These are phyloP conservation scores for Coemansia sp. DNA, from an alignment of 192 early-diverging fungal species.

Conservation along the genomic window DNA sequence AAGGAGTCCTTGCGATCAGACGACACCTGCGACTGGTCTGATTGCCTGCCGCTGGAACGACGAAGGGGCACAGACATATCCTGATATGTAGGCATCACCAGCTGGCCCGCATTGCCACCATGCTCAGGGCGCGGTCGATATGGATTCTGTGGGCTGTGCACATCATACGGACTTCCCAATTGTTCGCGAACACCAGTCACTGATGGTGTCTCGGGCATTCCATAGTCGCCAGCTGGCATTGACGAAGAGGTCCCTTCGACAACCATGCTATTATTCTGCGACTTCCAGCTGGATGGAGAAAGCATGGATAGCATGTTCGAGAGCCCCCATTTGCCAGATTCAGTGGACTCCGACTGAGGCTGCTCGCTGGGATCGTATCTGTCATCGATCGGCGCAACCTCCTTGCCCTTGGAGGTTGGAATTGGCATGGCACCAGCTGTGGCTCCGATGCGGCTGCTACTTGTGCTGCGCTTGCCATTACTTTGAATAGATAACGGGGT, in stretches of 20 bases:
- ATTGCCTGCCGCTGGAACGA: constrained; percentile 20
- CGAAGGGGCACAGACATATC: constrained; percentile 49
- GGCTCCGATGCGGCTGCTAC: not conserved
- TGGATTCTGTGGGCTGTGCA: constrained; percentile 45
- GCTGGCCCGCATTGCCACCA: constrained; percentile 15
- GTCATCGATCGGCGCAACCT: not conserved
- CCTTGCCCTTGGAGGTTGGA: constrained; percentile 17
- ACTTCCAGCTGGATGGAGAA: constrained; percentile 52
- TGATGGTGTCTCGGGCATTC: constrained; percentile 26
- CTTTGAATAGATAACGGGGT: constrained; percentile 7
- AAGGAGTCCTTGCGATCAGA: not conserved
- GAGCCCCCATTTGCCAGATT: constrained; percentile 34
- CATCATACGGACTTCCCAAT: constrained; percentile 39
- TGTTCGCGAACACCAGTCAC: not conserved
- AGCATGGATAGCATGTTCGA: constrained; percentile 46
- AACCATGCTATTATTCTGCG: constrained; percentile 7
- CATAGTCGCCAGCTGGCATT: not conserved
- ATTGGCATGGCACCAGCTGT: constrained; percentile 18
- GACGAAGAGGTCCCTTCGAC: not conserved
- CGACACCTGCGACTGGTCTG: not conserved
- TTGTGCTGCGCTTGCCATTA: constrained; percentile 5
- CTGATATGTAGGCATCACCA: constrained; percentile 45
- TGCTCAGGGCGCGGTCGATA: constrained; percentile 52
- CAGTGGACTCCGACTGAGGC: constrained; percentile 8
- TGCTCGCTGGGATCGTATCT: constrained; percentile 7